These are phyloP conservation scores for Cavenderia fasciculata DNA, from an alignment of 78 protist genomes.

Conservation along the genomic window DNA sequence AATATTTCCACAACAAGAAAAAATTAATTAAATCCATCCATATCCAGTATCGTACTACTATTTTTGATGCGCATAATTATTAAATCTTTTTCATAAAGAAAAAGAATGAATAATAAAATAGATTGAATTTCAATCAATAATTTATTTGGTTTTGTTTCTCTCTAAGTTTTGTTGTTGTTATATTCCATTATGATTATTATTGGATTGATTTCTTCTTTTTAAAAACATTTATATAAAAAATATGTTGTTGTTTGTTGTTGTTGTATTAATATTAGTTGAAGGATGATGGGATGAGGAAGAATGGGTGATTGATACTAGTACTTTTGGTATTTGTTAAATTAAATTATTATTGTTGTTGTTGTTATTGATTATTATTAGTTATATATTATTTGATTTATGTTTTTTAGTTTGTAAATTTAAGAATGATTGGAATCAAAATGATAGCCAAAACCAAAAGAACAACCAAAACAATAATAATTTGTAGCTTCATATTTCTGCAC, in stretches of 20 bases:
- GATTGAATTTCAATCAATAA: not conserved
- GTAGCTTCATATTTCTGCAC: slow-evolving; percentile 76
- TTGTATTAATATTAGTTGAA: too few species aligned
- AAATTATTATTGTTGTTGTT: too few species aligned
- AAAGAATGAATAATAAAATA: not conserved
- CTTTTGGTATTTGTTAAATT: too few species aligned
- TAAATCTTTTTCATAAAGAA: not conserved
- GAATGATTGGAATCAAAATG: slow-evolving; percentile 45
- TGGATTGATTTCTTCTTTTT: not conserved
- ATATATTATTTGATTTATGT: not conserved
- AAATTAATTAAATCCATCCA: too few species aligned
- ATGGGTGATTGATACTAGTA: too few species aligned
- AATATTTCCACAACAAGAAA: too few species aligned
- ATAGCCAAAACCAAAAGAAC: slow-evolving; percentile 46
- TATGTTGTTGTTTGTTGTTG: too few species aligned
- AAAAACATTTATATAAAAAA: too few species aligned
- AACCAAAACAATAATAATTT: slow-evolving; percentile 49
- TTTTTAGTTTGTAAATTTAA: slow-evolving; percentile 2
- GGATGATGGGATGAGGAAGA: too few species aligned
- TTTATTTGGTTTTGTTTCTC: not conserved
- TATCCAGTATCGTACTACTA: too few species aligned
- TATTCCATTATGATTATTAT: not conserved
- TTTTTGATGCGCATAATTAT: not conserved
- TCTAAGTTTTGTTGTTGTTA: not conserved
- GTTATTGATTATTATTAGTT: too few species aligned